A percentile compares a stretch with the other conserved stretches of the same genome.
Evolutionary conservation across 2,329 filamentous ascomycete species (phyloP).

Genomic region (Pyrenochaeta sp.): DNA sequence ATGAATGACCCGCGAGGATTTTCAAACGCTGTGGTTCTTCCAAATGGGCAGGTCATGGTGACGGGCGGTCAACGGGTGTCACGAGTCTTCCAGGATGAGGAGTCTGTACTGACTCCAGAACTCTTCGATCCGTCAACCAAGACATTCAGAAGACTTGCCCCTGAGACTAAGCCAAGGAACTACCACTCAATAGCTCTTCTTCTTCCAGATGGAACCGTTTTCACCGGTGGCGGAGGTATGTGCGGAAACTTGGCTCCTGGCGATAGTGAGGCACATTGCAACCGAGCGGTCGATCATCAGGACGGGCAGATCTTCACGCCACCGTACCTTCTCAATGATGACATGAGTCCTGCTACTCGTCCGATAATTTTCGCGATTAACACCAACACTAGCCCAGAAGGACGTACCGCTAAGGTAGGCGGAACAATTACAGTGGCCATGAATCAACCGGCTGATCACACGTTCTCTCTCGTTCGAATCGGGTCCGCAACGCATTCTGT

Average conservation of each 20-base stretch:
- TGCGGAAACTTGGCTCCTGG: constrained; percentile 19
- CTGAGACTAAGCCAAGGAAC: constrained; percentile 23
- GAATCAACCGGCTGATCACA: constrained; percentile 8
- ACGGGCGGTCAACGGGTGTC: constrained; percentile 28
- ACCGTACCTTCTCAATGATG: constrained; percentile 54
- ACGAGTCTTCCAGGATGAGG: constrained; percentile 19
- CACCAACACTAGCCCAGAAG: neutral
- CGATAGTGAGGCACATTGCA: constrained; percentile 48
- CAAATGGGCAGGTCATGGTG: constrained; percentile 32
- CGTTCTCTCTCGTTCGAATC: constrained; percentile 27
- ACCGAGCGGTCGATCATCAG: constrained; percentile 56
- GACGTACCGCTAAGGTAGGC: constrained; percentile 17
- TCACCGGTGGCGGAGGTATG: constrained; percentile 32
- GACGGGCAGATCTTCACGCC: constrained; percentile 65
- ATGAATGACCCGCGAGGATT: constrained; percentile 24
- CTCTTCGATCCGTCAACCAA: constrained; percentile 29
- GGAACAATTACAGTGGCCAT: constrained; percentile 18
- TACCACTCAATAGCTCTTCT: constrained; percentile 34
- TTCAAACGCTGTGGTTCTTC: constrained; percentile 29
- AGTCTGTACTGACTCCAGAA: constrained; percentile 24
- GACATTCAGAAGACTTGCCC: constrained; percentile 21
- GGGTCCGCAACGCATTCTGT: constrained; percentile 32
- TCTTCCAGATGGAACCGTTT: constrained; percentile 27
- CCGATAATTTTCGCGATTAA: constrained; percentile 19
- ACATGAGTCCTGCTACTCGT: constrained; percentile 40